Conservation (phyloP, 2,329 filamentous ascomycete species). For the Phialophora chinensis region DNA sequence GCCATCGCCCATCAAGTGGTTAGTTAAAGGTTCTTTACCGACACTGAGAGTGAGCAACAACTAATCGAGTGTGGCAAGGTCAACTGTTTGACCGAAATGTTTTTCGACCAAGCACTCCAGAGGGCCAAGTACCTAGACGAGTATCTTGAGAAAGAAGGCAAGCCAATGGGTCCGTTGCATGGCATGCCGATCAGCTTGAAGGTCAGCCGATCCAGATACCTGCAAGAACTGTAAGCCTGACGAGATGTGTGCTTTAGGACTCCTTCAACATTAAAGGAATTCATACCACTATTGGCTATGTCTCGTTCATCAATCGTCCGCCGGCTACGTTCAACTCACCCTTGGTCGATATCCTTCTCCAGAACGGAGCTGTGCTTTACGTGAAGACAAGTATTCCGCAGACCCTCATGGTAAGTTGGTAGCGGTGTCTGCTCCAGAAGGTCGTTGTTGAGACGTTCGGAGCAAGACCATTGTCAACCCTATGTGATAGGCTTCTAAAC, state of each 20-base stretch:
- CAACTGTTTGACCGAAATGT: constrained; percentile 50
- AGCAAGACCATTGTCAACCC: too few species aligned
- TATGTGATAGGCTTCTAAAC: too few species aligned
- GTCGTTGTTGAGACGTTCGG: too few species aligned
- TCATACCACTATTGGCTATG: constrained; percentile 43
- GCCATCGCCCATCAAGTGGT: constrained; percentile 50
- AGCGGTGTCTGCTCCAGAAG: too few species aligned
- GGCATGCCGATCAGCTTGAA: constrained; percentile 51
- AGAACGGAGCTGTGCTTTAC: constrained; percentile 57
- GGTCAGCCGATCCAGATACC: constrained; percentile 1
- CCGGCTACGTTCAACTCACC: constrained; percentile 39
- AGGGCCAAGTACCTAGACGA: constrained; percentile 66
- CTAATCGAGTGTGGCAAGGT: constrained; percentile 23
- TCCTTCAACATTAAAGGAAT: constrained; percentile 43
- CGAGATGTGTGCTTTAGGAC: constrained; percentile 46
- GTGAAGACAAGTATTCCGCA: constrained; percentile 61
- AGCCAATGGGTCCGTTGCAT: constrained; percentile 67
- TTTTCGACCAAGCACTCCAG: constrained; percentile 55
- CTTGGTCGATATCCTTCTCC: constrained; percentile 40
- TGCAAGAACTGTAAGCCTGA: not conserved
- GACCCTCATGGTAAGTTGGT: constrained; percentile 46
- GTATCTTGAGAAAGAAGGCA: constrained; percentile 55
- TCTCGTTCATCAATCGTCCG: constrained; percentile 39
- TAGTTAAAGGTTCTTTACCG: constrained; percentile 52
- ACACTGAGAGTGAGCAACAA: not conserved